A percentile compares a stretch with the other conserved stretches of the same genome.
Evolutionary conservation across 805 yeast species (phyloP).

Genomic region (Candida adriatica): DNA sequence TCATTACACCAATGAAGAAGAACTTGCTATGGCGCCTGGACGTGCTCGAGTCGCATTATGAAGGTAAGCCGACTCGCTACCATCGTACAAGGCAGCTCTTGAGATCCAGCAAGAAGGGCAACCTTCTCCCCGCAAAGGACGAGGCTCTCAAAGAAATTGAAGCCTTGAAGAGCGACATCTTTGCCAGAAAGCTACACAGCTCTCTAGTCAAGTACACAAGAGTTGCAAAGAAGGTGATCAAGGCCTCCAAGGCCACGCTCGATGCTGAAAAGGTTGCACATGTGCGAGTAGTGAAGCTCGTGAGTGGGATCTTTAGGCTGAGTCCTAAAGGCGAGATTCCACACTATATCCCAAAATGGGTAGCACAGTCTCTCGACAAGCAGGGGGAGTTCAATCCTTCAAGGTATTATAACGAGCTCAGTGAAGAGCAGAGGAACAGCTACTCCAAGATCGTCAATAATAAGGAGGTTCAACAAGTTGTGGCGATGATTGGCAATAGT

Average conservation of each 20-base stretch:
- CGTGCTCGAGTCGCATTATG: conserved; percentile 44
- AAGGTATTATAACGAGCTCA: conserved; percentile 34
- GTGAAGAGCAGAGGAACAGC: conserved; percentile 20
- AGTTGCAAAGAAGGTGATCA: conserved; percentile 26
- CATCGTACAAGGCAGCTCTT: conserved; percentile 36
- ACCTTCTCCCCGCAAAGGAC: conserved; percentile 32
- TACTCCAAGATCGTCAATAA: conserved; percentile 38
- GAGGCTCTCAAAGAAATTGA: conserved; percentile 41
- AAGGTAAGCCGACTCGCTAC: conserved; percentile 38
- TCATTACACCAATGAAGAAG: conserved; percentile 17
- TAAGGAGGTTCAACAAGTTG: conserved; percentile 40
- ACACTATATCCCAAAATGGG: conserved; percentile 19
- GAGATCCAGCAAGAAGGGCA: conserved; percentile 24
- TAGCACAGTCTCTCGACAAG: conserved; percentile 25
- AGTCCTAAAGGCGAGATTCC: conserved; percentile 6
- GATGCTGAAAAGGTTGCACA: conserved; percentile 13
- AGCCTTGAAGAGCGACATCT: conserved; percentile 36
- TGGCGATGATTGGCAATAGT: conserved; percentile 33
- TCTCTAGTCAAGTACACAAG: conserved; percentile 35
- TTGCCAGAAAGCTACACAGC: conserved; percentile 43
- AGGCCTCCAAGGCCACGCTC: conserved; percentile 10
- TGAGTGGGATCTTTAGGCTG: conserved; percentile 9
- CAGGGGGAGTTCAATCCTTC: conserved; percentile 35
- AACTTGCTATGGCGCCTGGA: conserved; percentile 49
- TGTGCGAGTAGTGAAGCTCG: conserved; percentile 17